phyloP scores from a whole-genome alignment of 305 asterid species.

The Striga hermonthica region DNA sequence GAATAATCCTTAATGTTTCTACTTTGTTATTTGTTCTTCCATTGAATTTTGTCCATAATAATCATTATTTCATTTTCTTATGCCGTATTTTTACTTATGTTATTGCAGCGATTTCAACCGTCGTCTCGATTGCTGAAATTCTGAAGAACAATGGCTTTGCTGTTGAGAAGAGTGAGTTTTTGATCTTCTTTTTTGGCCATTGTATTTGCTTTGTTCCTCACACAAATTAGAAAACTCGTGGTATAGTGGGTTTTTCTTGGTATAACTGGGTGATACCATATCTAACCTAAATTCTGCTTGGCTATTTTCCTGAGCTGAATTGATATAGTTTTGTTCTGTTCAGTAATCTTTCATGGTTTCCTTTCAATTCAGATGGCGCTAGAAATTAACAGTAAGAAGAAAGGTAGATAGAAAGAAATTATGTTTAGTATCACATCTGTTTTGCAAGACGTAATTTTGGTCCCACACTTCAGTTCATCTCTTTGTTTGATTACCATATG shows the following conservation, averaged over 20 bases:
- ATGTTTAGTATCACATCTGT: no score
- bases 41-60: background rate
- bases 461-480: background rate
- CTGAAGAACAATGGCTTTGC: constrained; percentile 80
- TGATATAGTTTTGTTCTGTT: background rate
- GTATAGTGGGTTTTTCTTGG: background rate
- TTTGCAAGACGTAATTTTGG: no score
- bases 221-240: background rate
- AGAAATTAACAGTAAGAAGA: no score
- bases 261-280: background rate
- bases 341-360: background rate
- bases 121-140: constrained; percentile 70
- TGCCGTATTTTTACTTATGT: constrained; percentile 24
- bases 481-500: background rate
- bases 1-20: no score
- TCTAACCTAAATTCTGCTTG: background rate
- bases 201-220: background rate
- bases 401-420: no score
- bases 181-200: background rate
- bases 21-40: background rate
- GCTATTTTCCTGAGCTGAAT: background rate
- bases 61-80: background rate
- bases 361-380: background rate
- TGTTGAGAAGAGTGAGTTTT: constrained; percentile 70
- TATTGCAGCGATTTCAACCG: constrained; percentile 69